A percentile compares a stretch with the other conserved stretches of the same genome.
phyloP scores from a whole-genome alignment of 1,139 yeast genomes.

The Kodamaea anthophila region DNA sequence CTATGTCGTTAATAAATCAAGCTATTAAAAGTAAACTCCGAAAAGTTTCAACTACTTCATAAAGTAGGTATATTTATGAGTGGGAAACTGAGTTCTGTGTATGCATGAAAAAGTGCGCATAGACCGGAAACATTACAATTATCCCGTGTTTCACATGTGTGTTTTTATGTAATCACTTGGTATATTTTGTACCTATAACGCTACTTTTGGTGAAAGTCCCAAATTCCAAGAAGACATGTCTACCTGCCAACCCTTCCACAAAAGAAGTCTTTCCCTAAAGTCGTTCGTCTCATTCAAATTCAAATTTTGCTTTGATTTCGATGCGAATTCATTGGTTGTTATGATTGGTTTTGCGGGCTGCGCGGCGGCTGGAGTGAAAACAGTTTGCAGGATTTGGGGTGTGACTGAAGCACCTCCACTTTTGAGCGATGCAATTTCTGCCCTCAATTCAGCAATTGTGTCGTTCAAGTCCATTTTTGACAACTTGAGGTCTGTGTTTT shows the following conservation, averaged over 20 bases:
- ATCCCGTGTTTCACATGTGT: too few relatives aligned
- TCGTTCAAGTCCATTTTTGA: conserved; percentile 43
- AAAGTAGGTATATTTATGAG: too few relatives aligned
- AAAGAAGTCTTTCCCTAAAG: conserved; percentile 38
- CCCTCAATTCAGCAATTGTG: conserved; percentile 24
- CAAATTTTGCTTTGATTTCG: conserved; percentile 24
- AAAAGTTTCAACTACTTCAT: too few relatives aligned
- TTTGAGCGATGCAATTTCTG: conserved; percentile 16
- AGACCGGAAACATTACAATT: too few relatives aligned
- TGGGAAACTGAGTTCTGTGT: too few relatives aligned
- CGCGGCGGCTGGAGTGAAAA: conserved; percentile 8
- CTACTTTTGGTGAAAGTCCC: conserved; percentile 21
- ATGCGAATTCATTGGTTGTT: conserved; percentile 32
- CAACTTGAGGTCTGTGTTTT: conserved; percentile 40
- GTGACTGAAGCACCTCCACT: conserved; percentile 3
- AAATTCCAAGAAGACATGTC: conserved; percentile 78
- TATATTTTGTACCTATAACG: conserved; percentile 12
- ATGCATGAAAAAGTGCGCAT: too few relatives aligned
- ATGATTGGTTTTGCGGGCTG: conserved; percentile 32
- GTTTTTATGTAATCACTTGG: neutral
- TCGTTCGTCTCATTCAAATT: conserved; percentile 23
- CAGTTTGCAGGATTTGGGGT: conserved; percentile 7
- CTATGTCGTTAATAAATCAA: too few relatives aligned
- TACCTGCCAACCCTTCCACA: conserved; percentile 83
- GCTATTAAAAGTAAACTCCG: too few relatives aligned